Evolutionary conservation across 2,329 filamentous ascomycete genomes (phyloP).

Genomic region (Talaromyces amestolkiae): DNA sequence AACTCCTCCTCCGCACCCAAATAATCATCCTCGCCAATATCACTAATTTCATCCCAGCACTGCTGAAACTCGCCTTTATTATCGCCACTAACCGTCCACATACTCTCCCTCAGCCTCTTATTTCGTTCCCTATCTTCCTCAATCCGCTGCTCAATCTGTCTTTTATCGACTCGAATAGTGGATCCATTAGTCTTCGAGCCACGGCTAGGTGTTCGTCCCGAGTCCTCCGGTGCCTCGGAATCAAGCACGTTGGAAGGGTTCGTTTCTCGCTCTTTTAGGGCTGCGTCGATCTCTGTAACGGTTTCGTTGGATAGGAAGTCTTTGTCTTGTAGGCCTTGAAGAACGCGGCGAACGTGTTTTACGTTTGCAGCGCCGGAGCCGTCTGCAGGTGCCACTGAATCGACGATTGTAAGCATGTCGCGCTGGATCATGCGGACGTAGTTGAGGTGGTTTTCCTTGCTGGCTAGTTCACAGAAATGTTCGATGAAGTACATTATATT

Average conservation of each 20-base stretch:
- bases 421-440: slow-evolving; percentile 94
- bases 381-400: slow-evolving; percentile 84
- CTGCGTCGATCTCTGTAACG: slow-evolving; percentile 76
- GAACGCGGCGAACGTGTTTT: slow-evolving; percentile 81
- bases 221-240: slow-evolving; percentile 35
- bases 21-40: slow-evolving; percentile 83
- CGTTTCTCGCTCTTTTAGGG: slow-evolving; percentile 74
- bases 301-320: slow-evolving; percentile 70
- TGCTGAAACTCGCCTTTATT: slow-evolving; percentile 71
- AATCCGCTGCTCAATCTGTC: slow-evolving; percentile 90
- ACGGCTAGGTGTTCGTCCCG: slow-evolving; percentile 29
- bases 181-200: slow-evolving; percentile 37
- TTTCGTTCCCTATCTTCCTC: slow-evolving; percentile 95
- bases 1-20: slow-evolving; percentile 72
- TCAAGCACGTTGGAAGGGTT: slow-evolving; percentile 59
- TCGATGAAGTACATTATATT: slow-evolving; percentile 99
- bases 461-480: slow-evolving; percentile 82
- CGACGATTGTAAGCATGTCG: slow-evolving; percentile 86
- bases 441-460: slow-evolving; percentile 69
- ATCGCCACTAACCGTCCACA: slow-evolving; percentile 78
- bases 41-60: slow-evolving; percentile 83
- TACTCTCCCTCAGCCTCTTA: slow-evolving; percentile 84
- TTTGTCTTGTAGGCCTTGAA: slow-evolving; percentile 68
- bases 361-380: slow-evolving; percentile 89
- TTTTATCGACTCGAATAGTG: slow-evolving; percentile 65